Evolutionary conservation across 805 yeast genomes (phyloP).

Genomic region (Starmerella davenportii): DNA sequence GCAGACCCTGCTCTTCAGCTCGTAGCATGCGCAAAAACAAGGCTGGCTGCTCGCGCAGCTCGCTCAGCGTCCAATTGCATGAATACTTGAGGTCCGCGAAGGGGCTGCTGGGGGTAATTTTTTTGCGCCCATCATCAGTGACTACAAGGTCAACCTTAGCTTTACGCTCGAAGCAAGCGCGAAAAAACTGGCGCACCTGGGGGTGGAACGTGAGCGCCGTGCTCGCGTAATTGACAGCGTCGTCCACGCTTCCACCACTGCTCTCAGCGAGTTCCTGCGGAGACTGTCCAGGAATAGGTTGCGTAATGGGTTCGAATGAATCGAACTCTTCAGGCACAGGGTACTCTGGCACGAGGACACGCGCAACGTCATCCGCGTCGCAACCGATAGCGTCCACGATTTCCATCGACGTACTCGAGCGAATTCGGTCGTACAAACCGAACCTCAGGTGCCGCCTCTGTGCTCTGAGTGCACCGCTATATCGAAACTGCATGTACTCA

Average conservation of each 20-base stretch:
- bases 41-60: constrained; percentile 60
- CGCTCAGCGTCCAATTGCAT: constrained; percentile 57
- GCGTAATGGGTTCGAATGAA: not conserved
- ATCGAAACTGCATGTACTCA: constrained; percentile 63
- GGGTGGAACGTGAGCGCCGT: constrained; percentile 32
- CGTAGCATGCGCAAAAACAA: constrained; percentile 73
- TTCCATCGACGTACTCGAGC: constrained; percentile 35
- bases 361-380: constrained; percentile 62
- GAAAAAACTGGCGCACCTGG: constrained; percentile 45
- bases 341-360: constrained; percentile 61
- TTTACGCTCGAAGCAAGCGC: constrained; percentile 41
- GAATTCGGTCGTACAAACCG: constrained; percentile 30
- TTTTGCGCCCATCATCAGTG: constrained; percentile 66
- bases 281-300: not conserved
- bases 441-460: constrained; percentile 27
- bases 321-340: constrained; percentile 23
- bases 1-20: constrained; percentile 67
- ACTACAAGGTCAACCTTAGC: constrained; percentile 55
- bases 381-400: constrained; percentile 18
- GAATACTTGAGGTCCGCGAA: constrained; percentile 87
- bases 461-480: constrained; percentile 33
- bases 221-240: constrained; percentile 6
- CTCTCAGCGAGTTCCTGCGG: constrained; percentile 16
- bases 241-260: constrained; percentile 31
- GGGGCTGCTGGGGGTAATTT: constrained; percentile 63